phyloP scores from a whole-genome alignment of 2,329 filamentous ascomycete genomes.

The Neopestalotiopsis rosae region DNA sequence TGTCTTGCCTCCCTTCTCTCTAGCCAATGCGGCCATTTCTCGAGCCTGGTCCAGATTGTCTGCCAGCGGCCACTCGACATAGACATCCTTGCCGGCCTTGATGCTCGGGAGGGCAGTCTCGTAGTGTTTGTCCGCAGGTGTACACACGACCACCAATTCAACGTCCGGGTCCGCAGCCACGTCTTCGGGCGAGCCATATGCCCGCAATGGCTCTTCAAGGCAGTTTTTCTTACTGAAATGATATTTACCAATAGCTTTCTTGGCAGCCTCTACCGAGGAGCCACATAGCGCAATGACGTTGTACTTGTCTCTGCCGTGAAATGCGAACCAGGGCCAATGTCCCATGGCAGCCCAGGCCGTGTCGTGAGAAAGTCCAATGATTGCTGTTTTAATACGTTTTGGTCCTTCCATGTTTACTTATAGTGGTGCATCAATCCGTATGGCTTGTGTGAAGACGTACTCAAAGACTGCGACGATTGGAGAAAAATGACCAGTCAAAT shows the following conservation, averaged over 20 bases:
- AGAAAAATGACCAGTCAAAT: background rate
- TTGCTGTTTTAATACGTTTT: slow-evolving; percentile 50
- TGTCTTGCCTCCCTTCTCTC: slow-evolving; percentile 38
- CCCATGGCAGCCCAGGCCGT: slow-evolving; percentile 58
- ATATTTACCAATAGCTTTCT: slow-evolving; percentile 40
- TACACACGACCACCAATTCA: slow-evolving; percentile 58
- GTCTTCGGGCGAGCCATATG: slow-evolving; percentile 53
- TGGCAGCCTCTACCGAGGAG: slow-evolving; percentile 48
- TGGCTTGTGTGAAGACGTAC: background rate
- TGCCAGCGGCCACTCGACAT: slow-evolving; percentile 63
- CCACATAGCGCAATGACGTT: slow-evolving; percentile 57
- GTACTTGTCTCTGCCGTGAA: slow-evolving; percentile 48
- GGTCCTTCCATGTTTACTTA: too few relatives aligned
- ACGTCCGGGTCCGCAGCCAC: slow-evolving; percentile 54
- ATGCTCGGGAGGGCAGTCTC: slow-evolving; percentile 49
- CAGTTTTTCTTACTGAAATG: too few relatives aligned
- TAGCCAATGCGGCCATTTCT: slow-evolving; percentile 42
- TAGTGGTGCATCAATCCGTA: background rate
- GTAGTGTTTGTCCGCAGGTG: slow-evolving; percentile 58
- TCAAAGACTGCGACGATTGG: background rate
- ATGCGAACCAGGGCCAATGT: slow-evolving; percentile 62
- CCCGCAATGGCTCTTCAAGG: slow-evolving; percentile 31
- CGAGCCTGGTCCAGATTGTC: slow-evolving; percentile 43
- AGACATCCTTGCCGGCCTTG: slow-evolving; percentile 55
- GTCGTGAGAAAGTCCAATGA: slow-evolving; percentile 60